Evolutionary conservation across 257 asterid species (phyloP), one percentile per base, ranked within the genome.

Genomic region (Catharanthus roseus): DNA sequence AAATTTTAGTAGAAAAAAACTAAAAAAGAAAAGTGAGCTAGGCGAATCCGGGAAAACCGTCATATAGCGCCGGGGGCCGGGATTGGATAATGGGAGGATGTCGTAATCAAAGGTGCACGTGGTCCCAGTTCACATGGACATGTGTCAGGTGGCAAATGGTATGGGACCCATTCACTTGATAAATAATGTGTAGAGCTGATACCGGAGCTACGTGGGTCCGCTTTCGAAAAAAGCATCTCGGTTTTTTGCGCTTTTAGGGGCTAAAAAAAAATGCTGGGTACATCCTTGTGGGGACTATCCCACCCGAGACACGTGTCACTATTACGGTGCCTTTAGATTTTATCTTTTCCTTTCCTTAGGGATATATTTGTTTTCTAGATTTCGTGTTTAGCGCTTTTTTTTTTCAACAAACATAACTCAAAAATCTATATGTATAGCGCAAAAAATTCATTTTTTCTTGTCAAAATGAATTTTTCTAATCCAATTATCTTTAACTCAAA

Each of bases 191-290:
- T 47, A 19, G 19, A 49, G 62, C n/a, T n/a, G n/a, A n/a, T n/a
- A n/a, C n/a, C n/a, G 29, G 23, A 33, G 5, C 26, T 26, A 8
- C 21, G 29, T 51, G 47, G 72, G 50, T 53, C 72, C 63, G 13
- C 12, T 31, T 31, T 50, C 21, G 9, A 33, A n/a, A 50, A 51
- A 34, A 33, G 72, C 49, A 53, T 51, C 62, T 68, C 49, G 63
- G 33, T 24, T 15, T 49, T 68, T 68, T 29, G 41, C 33, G 50
- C 50, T 68, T 68, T 51, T 34, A 0, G 63, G 72, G 63, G 21
- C 72, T 49, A 68, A 68, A 5, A 0, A 4, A 6, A 2, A n/a
- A n/a, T 47, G 58, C 31, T 10, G 54, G 44, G 49, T 26, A 2
- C 19, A 12, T 19, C 3, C 26, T 0, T 10, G 64, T 50, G 72